A percentile compares a stretch with the other conserved stretches of the same genome.
phyloP scores from a whole-genome alignment of 768 basidiomycete genomes.

The Lentinula edodes region DNA sequence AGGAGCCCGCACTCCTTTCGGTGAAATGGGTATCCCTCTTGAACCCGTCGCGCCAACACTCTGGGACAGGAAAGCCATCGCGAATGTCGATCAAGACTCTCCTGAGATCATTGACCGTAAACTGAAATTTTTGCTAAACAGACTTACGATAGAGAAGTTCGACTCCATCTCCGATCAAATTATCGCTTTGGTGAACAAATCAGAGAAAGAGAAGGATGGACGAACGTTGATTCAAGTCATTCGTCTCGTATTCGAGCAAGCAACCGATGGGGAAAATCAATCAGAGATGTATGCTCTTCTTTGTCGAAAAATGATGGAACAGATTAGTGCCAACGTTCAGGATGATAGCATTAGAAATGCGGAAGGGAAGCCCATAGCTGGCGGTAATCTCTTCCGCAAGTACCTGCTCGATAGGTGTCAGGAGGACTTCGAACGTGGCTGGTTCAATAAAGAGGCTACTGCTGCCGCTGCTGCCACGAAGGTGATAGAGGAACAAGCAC shows the following conservation, averaged over 20 bases:
- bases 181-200: slow-evolving; percentile 91
- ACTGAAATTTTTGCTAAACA: slow-evolving; percentile 89
- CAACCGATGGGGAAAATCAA: slow-evolving; percentile 71
- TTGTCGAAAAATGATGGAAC: slow-evolving; percentile 94
- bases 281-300: slow-evolving; percentile 97
- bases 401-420: slow-evolving; percentile 96
- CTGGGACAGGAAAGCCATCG: slow-evolving; percentile 64
- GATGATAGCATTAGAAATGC: slow-evolving; percentile 80
- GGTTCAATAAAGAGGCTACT: slow-evolving; percentile 84
- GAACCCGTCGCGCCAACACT: slow-evolving; percentile 76
- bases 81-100: slow-evolving; percentile 51
- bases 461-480: slow-evolving; percentile 82
- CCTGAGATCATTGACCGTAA: slow-evolving; percentile 89
- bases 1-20: slow-evolving; percentile 32
- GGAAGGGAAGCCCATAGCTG: slow-evolving; percentile 86
- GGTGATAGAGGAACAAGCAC: slow-evolving; percentile 67
- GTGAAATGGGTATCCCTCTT: slow-evolving; percentile 55
- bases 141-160: slow-evolving; percentile 95
- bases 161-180: slow-evolving; percentile 94
- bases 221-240: slow-evolving; percentile 95
- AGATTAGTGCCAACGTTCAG: slow-evolving; percentile 80
- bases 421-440: slow-evolving; percentile 95
- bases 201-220: slow-evolving; percentile 87
- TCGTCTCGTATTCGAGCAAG: slow-evolving; percentile 94
- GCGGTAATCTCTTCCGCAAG: slow-evolving; percentile 93